Evolutionary conservation across 73 alveolate genomes (phyloP), one percentile per base, ranked within the genome.

Genomic region (Paramecium caudatum): DNA sequence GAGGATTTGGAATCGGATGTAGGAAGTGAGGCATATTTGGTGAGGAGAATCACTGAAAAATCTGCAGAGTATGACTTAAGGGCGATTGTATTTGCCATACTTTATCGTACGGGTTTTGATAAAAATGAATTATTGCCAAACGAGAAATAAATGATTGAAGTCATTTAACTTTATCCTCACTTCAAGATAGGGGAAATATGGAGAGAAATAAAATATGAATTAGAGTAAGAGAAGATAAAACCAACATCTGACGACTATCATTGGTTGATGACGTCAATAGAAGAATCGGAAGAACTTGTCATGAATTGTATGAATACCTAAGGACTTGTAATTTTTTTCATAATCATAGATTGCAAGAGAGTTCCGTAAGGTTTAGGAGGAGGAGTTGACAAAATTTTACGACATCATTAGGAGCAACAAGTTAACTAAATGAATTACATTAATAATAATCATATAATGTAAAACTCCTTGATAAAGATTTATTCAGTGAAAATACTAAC

Each of bases 141-240:
- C 90, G 99, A 97, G 82, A 94, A 95, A 90, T 97, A 96, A 88
- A 96, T 96, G 78, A 91, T 97, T 92, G 99, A 97, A 93, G 94
- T 97, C 5, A 97, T 97, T 61, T 92, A 96, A 86, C 94, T 97
- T 93, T 97, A 97, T 85, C 99, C 99, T 12, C 95, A 95, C 82
- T 93, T 97, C 61, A 96, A 97, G 90, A 97, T 94, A 84, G 99
- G 99, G 55, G 99, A 97, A 83, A 95, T 96, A 81, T 97, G 99
- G 98, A 92, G 94, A 61, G 99, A 97, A 87, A 97, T 97, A 36
- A 96, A 96, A 61, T 95, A 95, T 61, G 99, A 97, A 55, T 93
- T 97, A 21, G 96, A 94, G 46, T 96, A 96, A 84, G 91, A 90
- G 19, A 94, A 95, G 82, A 91, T 97, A 50, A 94, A 94, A 82